Base-by-base conservation (phyloP, 257 asterid genomes). In the Scutellaria galericulata region DNA sequence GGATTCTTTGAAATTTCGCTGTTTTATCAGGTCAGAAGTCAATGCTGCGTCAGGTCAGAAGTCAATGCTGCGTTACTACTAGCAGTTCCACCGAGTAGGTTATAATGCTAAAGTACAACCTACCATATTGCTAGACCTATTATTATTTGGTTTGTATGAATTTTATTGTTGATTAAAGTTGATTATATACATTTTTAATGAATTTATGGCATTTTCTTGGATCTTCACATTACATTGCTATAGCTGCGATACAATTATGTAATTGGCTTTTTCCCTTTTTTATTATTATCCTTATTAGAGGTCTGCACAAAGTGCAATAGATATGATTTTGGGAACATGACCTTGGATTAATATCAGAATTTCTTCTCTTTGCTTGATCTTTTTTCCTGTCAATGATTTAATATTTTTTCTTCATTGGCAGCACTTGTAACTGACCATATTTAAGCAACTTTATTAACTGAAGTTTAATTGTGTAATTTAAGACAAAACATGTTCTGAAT, bases 381-480 rank as follows among this genome's bases (percentile, higher is more conserved):
- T 40, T 11, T 59, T 18, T 75, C 58, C 39, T 66, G 42, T 46
- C 7, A 7, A 56, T 66, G 8, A 54, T 51, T 31, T 15, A 56
- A 53, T 11, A 14, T 40, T 51, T 60, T 63, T 22, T 11, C 31
- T 46, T 70, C 42, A 11, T 60, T 70, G 9, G 7, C 9, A 1
- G 22, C 37, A 48, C 31, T 60, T 62, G 45, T 78, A 78, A 78
- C 82, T 22, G 68, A 42, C 72, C 55, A 18, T 39, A 52, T 57
- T 71, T 54, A 31, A 59, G 14, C 5, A 40, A 41, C 66, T 11
- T 47, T 66, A 41, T 56, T 46, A 72, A 61, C 66, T 37, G 71
- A 42, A 37, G 64, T 39, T 24, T 59, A 63, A 57, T 64, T 63
- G 55, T 24, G 73, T 71, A 46, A 35, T 77, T 57, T 48, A 46